Conservation (phyloP, 306 rosid species). For the Canavalia ensiformis region DNA sequence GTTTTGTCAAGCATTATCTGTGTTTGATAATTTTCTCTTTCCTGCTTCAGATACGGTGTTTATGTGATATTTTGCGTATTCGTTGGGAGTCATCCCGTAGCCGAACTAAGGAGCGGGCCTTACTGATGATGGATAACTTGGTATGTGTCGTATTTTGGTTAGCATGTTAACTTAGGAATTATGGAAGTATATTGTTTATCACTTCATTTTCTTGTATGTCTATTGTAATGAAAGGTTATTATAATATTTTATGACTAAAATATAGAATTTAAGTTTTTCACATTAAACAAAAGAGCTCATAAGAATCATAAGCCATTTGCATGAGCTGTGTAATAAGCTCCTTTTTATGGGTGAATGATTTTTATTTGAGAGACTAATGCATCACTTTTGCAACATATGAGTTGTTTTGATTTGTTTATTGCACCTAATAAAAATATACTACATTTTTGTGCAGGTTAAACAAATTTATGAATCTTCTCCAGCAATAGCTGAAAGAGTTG, state of each 20-base stretch:
- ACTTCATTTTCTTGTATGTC: slow-evolving; percentile 21
- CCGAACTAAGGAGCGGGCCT: slow-evolving; percentile 93
- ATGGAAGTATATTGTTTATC: slow-evolving; percentile 21
- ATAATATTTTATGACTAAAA: slow-evolving; percentile 24
- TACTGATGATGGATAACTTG: slow-evolving; percentile 87
- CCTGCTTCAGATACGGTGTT: slow-evolving; percentile 64
- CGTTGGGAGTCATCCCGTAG: slow-evolving; percentile 94
- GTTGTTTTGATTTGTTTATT: slow-evolving; percentile 37
- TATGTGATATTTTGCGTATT: slow-evolving; percentile 78
- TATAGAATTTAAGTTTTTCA: slow-evolving; percentile 2
- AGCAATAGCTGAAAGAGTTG: slow-evolving; percentile 69
- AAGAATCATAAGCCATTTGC: too few relatives aligned
- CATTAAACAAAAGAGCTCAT: not conserved
- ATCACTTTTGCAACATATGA: not conserved
- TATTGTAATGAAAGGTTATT: slow-evolving; percentile 18
- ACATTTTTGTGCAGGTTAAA: slow-evolving; percentile 72
- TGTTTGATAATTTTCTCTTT: slow-evolving; percentile 38
- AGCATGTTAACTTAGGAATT: slow-evolving; percentile 10
- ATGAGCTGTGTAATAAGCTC: too few relatives aligned
- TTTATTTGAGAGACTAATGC: not conserved
- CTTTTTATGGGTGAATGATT: not conserved
- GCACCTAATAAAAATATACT: slow-evolving; percentile 38
- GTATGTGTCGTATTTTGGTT: slow-evolving; percentile 59
- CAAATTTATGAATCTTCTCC: slow-evolving; percentile 69
- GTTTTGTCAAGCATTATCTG: not conserved